These are phyloP conservation scores for Reutealis trisperma DNA, from an alignment of 345 rosid genomes.

Conservation along the genomic window DNA sequence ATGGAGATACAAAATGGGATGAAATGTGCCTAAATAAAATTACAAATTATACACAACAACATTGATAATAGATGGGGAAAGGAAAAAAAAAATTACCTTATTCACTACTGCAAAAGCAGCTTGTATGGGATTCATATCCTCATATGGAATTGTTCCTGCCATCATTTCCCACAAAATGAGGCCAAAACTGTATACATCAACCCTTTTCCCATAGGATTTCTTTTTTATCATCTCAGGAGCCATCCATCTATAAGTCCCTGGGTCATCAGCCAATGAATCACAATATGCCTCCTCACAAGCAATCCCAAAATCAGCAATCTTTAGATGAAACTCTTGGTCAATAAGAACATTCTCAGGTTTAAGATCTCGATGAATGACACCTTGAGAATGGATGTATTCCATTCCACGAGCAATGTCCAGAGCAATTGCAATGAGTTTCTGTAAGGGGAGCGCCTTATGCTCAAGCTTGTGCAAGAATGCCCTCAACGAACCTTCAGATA, in stretches of 20 bases:
- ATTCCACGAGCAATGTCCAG: constrained; percentile 87
- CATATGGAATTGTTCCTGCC: constrained; percentile 88
- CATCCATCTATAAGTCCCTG: constrained; percentile 99
- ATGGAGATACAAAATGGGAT: neutral
- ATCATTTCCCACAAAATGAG: constrained; percentile 97
- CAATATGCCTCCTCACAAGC: constrained; percentile 90
- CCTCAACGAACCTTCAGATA: constrained; percentile 78
- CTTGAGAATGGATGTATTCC: constrained; percentile 89
- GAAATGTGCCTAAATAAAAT: neutral
- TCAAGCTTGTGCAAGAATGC: constrained; percentile 94
- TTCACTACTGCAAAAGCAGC: constrained; percentile 99
- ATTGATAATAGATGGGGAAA: neutral
- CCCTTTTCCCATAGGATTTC: constrained; percentile 80
- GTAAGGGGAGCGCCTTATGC: constrained; percentile 63
- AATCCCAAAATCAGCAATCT: constrained; percentile 97
- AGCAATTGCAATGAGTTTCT: constrained; percentile 61
- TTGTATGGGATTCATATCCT: constrained; percentile 98
- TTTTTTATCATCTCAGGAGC: constrained; percentile 99
- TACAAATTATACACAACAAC: neutral
- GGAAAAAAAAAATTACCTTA: constrained; percentile 56
- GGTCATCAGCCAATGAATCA: constrained; percentile 86
- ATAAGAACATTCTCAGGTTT: constrained; percentile 93
- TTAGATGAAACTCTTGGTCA: constrained; percentile 65
- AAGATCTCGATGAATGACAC: constrained; percentile 92
- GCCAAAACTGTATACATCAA: constrained; percentile 93